Conservation (phyloP, 2,329 filamentous ascomycete genomes). For the Colletotrichum viniferum region DNA sequence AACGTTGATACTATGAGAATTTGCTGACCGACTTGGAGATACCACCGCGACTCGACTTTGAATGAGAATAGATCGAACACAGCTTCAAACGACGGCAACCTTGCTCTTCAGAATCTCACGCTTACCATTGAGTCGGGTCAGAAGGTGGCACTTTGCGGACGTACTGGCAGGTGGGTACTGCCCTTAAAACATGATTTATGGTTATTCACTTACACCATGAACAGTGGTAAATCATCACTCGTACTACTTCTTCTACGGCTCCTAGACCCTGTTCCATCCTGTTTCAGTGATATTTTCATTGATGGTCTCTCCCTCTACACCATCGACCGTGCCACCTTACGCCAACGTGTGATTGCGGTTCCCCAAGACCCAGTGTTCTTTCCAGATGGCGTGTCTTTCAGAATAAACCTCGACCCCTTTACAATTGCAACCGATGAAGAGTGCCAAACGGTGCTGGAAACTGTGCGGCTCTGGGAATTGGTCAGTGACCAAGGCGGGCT, state of each 20-base stretch:
- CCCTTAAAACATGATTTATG: not conserved
- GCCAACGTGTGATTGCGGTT: slow-evolving; percentile 52
- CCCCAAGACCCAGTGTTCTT: slow-evolving; percentile 60
- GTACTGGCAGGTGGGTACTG: slow-evolving; percentile 30
- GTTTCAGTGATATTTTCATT: slow-evolving; percentile 30
- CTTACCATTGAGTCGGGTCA: slow-evolving; percentile 29
- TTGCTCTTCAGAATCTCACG: not conserved
- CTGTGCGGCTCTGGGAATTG: not conserved
- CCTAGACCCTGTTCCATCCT: slow-evolving; percentile 38
- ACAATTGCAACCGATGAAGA: slow-evolving; percentile 30
- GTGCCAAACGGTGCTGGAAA: slow-evolving; percentile 34
- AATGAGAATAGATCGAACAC: not conserved
- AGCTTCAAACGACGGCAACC: slow-evolving; percentile 16
- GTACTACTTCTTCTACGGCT: slow-evolving; percentile 44
- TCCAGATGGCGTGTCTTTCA: slow-evolving; percentile 39
- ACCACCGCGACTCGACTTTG: not conserved
- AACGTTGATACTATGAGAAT: not conserved
- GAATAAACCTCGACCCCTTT: slow-evolving; percentile 47
- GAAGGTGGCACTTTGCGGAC: slow-evolving; percentile 40
- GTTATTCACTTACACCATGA: not conserved
- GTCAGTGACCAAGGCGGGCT: not conserved
- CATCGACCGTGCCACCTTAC: slow-evolving; percentile 45
- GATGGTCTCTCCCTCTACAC: slow-evolving; percentile 41
- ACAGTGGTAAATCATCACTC: slow-evolving; percentile 48
- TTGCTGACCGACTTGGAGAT: not conserved